These are phyloP conservation scores for Cercophora scortea DNA, from an alignment of 495 filamentous ascomycete genomes.

Conservation along the genomic window DNA sequence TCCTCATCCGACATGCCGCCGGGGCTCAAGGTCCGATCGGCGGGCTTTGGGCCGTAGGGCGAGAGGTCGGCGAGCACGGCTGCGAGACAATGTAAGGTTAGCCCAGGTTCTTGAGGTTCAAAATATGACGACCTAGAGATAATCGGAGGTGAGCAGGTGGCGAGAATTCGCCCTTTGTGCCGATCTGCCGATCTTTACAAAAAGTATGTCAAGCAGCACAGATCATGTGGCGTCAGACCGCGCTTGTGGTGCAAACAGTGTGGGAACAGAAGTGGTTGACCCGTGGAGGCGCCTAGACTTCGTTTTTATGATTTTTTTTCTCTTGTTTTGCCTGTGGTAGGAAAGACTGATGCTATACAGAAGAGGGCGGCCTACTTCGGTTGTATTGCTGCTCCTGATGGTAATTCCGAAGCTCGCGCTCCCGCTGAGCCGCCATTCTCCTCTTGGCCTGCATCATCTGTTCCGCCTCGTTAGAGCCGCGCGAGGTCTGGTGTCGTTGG, in stretches of 20 bases:
- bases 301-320: constrained; percentile 23
- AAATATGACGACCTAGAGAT: constrained; percentile 1
- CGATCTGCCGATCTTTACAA: constrained; percentile 18
- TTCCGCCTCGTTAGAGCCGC: constrained; percentile 88
- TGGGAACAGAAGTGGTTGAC: constrained; percentile 13
- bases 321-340: constrained; percentile 47
- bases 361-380: constrained; percentile 76
- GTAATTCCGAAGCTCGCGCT: constrained; percentile 98
- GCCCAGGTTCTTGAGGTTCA: constrained; percentile 16
- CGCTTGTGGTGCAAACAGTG: constrained; percentile 32
- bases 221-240: constrained; percentile 32
- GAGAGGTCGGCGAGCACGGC: constrained; percentile 72
- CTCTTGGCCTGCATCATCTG: constrained; percentile 98
- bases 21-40: constrained; percentile 83
- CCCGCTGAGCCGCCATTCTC: constrained; percentile 95
- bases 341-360: constrained; percentile 44
- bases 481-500: constrained; percentile 79
- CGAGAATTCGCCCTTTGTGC: not conserved
- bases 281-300: constrained; percentile 20
- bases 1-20: constrained; percentile 87
- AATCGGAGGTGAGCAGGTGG: not conserved
- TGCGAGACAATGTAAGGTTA: constrained; percentile 41
- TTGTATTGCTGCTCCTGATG: constrained; percentile 99
- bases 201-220: constrained; percentile 24
- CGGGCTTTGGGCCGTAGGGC: constrained; percentile 49